Evolutionary conservation across 331 rosid species (phyloP).

Genomic region (Saraca asoca): DNA sequence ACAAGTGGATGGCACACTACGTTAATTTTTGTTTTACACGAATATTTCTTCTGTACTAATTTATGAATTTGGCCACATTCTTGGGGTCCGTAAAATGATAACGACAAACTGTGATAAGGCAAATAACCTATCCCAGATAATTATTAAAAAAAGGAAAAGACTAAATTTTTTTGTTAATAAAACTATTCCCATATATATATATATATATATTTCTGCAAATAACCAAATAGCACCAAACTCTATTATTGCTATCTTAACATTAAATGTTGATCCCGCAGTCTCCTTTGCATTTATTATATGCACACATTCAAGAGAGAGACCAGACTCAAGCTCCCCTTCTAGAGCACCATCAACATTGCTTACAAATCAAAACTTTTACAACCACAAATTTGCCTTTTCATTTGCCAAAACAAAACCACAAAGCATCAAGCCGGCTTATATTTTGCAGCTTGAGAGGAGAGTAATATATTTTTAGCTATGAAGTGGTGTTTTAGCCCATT

Average conservation of each 20-base stretch:
- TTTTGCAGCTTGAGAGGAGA: too few relatives aligned
- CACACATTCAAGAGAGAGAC: conserved; percentile 30
- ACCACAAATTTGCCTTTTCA: background rate
- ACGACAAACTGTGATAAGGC: too few relatives aligned
- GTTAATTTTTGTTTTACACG: too few relatives aligned
- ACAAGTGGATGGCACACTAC: background rate
- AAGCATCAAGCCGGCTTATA: too few relatives aligned
- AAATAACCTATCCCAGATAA: too few relatives aligned
- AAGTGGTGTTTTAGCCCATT: too few relatives aligned
- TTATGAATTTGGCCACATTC: too few relatives aligned
- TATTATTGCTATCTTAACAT: conserved; percentile 46
- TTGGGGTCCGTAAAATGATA: too few relatives aligned
- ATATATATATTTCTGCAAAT: conserved; percentile 38
- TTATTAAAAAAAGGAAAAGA: too few relatives aligned
- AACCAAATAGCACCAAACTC: conserved; percentile 59
- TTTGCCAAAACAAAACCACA: background rate
- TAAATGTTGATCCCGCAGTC: conserved; percentile 44
- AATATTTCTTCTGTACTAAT: too few relatives aligned
- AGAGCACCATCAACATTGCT: background rate
- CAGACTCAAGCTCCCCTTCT: conserved; percentile 1
- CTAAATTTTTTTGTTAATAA: too few relatives aligned
- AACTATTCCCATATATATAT: conserved; percentile 35
- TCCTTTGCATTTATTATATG: conserved; percentile 29
- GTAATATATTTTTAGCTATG: too few relatives aligned
- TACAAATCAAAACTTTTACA: background rate